These are phyloP conservation scores for Albizia julibrissin DNA, from an alignment of 306 rosid genomes.

Conservation along the genomic window DNA sequence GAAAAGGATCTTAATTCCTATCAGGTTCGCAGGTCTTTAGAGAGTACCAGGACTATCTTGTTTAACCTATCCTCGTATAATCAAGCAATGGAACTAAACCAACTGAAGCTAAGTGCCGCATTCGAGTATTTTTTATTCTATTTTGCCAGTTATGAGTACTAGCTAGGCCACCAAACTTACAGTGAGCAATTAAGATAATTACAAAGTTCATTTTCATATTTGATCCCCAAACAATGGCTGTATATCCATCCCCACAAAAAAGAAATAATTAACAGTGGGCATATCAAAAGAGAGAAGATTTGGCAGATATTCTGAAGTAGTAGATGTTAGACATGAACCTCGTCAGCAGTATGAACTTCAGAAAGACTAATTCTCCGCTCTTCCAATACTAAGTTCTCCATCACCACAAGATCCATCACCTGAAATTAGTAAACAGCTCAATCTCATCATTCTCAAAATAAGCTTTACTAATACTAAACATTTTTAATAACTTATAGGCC, in stretches of 20 bases:
- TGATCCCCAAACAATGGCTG: neutral
- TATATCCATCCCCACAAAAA: constrained; percentile 7
- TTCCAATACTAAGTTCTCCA: constrained; percentile 61
- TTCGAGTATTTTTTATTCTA: neutral
- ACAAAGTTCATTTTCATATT: neutral
- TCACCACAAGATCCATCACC: constrained; percentile 83
- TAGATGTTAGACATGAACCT: constrained; percentile 48
- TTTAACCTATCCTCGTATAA: neutral
- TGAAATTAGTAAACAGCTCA: constrained; percentile 18
- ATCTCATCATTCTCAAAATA: neutral
- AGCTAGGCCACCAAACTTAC: neutral
- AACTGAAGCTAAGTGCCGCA: neutral
- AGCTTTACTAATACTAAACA: neutral
- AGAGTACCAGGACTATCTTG: neutral
- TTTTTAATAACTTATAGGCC: too few relatives aligned
- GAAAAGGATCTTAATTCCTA: neutral
- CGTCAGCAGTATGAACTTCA: constrained; percentile 85
- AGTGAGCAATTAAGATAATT: neutral
- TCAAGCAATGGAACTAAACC: neutral
- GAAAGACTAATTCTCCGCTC: constrained; percentile 84
- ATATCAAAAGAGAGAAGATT: neutral
- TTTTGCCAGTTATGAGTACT: constrained; percentile 3
- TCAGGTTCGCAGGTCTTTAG: neutral
- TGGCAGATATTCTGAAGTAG: constrained; percentile 14
- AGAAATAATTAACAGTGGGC: neutral